Conservation (phyloP, 331 rosid genomes). For the Rhamnella rubrinervis region DNA sequence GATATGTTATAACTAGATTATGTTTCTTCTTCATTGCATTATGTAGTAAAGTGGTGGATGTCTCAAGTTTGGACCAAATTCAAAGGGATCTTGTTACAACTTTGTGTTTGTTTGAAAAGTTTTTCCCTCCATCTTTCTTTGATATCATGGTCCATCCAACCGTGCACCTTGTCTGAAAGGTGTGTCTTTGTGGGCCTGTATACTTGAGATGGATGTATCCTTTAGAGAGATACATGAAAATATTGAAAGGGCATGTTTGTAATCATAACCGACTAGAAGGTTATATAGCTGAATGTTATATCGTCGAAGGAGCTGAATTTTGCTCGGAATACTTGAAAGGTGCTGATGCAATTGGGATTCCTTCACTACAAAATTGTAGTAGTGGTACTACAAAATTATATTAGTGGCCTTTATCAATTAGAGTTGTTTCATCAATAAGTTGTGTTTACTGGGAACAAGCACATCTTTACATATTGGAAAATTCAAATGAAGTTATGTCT, state of each 20-base stretch:
- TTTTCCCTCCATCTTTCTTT: not conserved
- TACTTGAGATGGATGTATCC: conserved; percentile 2
- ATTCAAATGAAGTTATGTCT: too few relatives aligned
- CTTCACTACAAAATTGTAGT: too few relatives aligned
- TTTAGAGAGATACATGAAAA: not conserved
- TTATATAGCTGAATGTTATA: not conserved
- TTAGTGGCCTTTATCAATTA: too few relatives aligned
- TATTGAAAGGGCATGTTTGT: not conserved
- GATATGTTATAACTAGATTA: not conserved
- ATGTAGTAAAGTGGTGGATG: not conserved
- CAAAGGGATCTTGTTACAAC: not conserved
- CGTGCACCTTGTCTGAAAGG: not conserved
- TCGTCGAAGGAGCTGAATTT: not conserved
- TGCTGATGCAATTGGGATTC: too few relatives aligned
- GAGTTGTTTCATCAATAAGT: too few relatives aligned
- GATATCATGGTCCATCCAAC: not conserved
- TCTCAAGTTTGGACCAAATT: not conserved
- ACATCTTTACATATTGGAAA: too few relatives aligned
- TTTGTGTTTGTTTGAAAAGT: not conserved
- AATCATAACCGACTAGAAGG: not conserved
- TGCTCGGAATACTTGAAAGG: not conserved
- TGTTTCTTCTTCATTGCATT: conserved; percentile 1
- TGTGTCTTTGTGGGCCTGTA: not conserved
- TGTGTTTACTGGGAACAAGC: too few relatives aligned
- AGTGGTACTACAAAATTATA: too few relatives aligned